Percentiles rank a stretch among this genome's conserved stretches.
phyloP scores from a whole-genome alignment of 257 asterid genomes.

The Solanum rostratum region DNA sequence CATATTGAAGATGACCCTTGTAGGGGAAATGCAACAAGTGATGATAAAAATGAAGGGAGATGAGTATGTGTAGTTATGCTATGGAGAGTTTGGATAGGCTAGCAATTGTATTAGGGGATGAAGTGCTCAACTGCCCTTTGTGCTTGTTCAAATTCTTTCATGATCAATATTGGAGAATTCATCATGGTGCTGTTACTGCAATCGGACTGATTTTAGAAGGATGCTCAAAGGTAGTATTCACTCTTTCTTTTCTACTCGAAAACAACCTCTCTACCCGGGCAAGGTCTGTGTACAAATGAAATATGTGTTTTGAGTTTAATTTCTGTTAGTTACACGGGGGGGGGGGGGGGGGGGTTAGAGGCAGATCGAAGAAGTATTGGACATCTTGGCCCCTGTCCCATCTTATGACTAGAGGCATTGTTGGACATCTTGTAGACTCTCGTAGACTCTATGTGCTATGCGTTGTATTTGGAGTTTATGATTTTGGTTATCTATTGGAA shows the following conservation, averaged over 20 bases:
- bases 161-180: neutral
- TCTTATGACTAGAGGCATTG: too few species aligned
- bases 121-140: neutral
- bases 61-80: neutral
- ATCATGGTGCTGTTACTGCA: neutral
- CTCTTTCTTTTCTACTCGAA: neutral
- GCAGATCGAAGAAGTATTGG: too few species aligned
- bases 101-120: neutral
- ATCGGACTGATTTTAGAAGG: neutral
- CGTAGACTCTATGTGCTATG: too few species aligned
- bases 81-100: neutral
- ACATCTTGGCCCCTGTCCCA: too few species aligned
- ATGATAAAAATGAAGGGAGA: neutral
- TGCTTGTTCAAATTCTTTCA: neutral
- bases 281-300: too few species aligned
- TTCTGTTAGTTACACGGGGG: too few species aligned
- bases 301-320: neutral
- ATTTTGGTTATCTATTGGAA: too few species aligned
- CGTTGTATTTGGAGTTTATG: too few species aligned
- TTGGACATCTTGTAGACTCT: too few species aligned
- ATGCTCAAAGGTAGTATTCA: constrained; percentile 1
- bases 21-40: neutral
- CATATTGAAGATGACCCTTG: neutral
- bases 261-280: too few species aligned
- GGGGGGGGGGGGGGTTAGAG: too few species aligned